Percentiles rank a stretch among this genome's conserved stretches.
These are phyloP conservation scores for Candida sanyaensis DNA, from an alignment of 1,139 yeast species.

Conservation along the genomic window DNA sequence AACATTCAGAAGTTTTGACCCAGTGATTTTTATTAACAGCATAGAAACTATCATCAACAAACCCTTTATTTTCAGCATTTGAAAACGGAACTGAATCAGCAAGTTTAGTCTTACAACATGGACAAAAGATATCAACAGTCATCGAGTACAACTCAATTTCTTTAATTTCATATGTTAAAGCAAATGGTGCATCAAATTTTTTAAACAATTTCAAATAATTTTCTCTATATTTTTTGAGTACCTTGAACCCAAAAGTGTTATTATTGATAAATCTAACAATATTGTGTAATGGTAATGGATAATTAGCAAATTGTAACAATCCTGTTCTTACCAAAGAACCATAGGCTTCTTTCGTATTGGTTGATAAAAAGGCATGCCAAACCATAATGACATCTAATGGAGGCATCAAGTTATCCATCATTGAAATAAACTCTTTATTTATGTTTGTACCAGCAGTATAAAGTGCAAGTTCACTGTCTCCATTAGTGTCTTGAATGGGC, in stretches of 20 bases:
- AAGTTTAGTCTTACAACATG: constrained; percentile 18
- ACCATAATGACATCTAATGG: constrained; percentile 41
- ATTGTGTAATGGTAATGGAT: constrained; percentile 28
- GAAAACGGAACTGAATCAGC: constrained; percentile 17
- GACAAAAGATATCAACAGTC: constrained; percentile 17
- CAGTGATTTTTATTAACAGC: background rate
- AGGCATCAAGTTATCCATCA: constrained; percentile 17
- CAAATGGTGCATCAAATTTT: background rate
- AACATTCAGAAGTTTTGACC: constrained; percentile 2
- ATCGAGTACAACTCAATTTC: background rate
- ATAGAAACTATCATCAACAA: constrained; percentile 21
- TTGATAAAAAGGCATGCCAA: constrained; percentile 32
- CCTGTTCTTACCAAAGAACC: constrained; percentile 29
- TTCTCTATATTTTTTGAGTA: constrained; percentile 5
- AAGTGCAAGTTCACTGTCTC: background rate
- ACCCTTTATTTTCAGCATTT: constrained; percentile 19
- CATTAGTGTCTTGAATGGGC: constrained; percentile 10
- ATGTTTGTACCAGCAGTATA: background rate
- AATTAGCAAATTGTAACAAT: constrained; percentile 21
- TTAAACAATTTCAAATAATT: constrained; percentile 2
- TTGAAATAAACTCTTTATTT: background rate
- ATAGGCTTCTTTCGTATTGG: constrained; percentile 22
- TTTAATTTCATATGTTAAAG: background rate
- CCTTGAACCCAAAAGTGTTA: constrained; percentile 21
- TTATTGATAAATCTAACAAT: constrained; percentile 23